Conservation (phyloP, 345 rosid genomes). For the Brassica cretica region DNA sequence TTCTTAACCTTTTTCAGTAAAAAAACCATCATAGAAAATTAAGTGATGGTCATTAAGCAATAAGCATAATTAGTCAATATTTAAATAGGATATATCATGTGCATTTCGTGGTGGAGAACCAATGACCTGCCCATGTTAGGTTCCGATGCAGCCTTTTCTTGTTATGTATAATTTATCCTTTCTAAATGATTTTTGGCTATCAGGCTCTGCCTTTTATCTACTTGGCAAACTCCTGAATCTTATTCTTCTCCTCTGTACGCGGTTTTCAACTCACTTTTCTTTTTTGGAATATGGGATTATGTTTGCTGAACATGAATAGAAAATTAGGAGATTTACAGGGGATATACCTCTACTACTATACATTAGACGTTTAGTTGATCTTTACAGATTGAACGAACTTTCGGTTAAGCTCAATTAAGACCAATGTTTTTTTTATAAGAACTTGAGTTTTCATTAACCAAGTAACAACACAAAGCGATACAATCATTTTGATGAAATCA, state of each 20-base stretch:
- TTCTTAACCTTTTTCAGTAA: not conserved
- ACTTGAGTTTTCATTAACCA: no score
- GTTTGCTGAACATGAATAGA: not conserved
- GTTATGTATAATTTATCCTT: not conserved
- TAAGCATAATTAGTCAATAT: conserved; percentile 33
- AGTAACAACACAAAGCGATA: no score
- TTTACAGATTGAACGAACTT: conserved; percentile 9
- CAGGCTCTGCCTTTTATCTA: conserved; percentile 35
- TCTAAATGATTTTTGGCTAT: conserved; percentile 33
- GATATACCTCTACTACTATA: not conserved
- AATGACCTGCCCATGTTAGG: conserved; percentile 41
- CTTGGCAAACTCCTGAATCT: conserved; percentile 38
- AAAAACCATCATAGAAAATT: conserved; percentile 12
- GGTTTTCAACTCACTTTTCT: conserved; percentile 14
- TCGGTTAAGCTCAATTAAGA: no score
- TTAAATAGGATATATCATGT: conserved; percentile 40
- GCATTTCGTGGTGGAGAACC: conserved; percentile 47
- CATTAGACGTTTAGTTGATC: not conserved
- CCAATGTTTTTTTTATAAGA: no score
- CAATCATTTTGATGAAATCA: no score
- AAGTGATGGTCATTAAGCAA: conserved; percentile 35
- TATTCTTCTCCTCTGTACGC: conserved; percentile 20
- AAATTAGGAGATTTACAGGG: not conserved
- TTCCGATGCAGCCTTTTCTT: conserved; percentile 21
- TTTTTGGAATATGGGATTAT: conserved; percentile 14